Evolutionary conservation across 208 protist species (phyloP), one percentile per base, ranked within the genome.

Genomic region (Acanthamoeba royreba): DNA sequence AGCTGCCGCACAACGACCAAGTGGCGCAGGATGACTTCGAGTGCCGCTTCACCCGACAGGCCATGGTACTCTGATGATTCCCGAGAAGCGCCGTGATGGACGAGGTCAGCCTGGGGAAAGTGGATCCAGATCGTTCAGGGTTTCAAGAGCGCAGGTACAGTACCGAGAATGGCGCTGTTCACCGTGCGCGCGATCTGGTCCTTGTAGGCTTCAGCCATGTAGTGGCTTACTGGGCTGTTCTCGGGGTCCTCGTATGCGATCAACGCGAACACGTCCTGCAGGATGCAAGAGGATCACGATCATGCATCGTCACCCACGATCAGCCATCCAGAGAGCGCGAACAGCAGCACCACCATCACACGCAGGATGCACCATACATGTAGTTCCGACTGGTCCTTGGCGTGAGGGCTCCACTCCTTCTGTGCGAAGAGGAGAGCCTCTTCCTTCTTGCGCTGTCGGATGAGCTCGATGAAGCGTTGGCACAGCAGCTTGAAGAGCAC

Each of bases 81-180:
- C 49, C 13, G 22, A 58, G 49, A n/a, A 22, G 49, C 49, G 13
- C 22, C 15, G 22, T 58, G 15, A 58, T 58, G 49, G 49, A 13
- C 15, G 15, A 58, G 13, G 33, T 43, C 55, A 25, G 5, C 11
- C 25, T n/a, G n/a, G 55, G 25, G 19, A 5, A 66, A 66, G 55
- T 35, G 19, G 58, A 9, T 69, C 8, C 9, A 69, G 5, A 9
- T 4, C 15, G 5, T 5, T 13, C 33, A 43, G 19, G 49, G 19
- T 66, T 8, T 17, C 33, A 7, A n/a, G 28, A n/a, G 40, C 7
- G 69, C 3, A 38, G 28, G 0, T 5, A 19, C 4, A 19, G 81
- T 46, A 89, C 81, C 81, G 7, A 89, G 38, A 19, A 89, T 89
- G 47, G 81, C 81, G 38, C 81, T 89, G 81, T 89, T 89, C 31